Conservation (phyloP, 2,329 filamentous ascomycete genomes). For the Trichoderma sp. region DNA sequence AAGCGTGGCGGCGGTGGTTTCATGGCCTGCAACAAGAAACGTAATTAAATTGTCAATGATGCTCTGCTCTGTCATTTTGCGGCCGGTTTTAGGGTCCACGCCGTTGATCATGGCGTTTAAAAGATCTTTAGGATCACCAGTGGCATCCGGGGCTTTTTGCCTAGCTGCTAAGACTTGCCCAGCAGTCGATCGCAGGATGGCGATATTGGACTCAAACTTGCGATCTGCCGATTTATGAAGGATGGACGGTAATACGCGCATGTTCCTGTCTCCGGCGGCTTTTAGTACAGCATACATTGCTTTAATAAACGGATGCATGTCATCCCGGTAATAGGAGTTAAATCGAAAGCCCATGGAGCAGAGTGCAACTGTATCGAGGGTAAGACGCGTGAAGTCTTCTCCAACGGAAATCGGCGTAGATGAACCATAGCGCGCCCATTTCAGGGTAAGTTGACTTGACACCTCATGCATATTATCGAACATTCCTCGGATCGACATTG, state of each 20-base stretch:
- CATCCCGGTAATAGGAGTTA: constrained; percentile 6
- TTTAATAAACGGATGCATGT: constrained; percentile 6
- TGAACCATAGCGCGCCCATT: constrained; percentile 7
- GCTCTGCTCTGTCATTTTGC: constrained; percentile 54
- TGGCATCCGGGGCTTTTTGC: neutral
- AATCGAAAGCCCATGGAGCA: constrained; percentile 11
- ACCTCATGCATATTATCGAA: neutral
- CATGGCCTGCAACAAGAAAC: constrained; percentile 64
- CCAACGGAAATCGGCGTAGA: neutral
- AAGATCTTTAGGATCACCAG: constrained; percentile 35
- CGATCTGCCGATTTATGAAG: constrained; percentile 1
- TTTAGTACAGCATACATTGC: neutral
- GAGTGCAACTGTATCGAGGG: constrained; percentile 10
- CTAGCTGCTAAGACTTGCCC: neutral
- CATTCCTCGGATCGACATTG: neutral
- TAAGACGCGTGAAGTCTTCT: constrained; percentile 8
- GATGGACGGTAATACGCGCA: neutral
- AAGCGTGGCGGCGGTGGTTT: constrained; percentile 63
- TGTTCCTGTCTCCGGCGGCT: neutral
- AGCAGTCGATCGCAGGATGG: neutral
- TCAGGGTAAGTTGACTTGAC: neutral
- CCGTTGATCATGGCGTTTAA: constrained; percentile 64
- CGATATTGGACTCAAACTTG: neutral
- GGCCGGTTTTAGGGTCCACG: constrained; percentile 62
- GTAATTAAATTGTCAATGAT: constrained; percentile 67